A percentile compares a stretch with the other conserved stretches of the same genome.
These are phyloP conservation scores for Mucor lusitanicus DNA, from an alignment of 371 early-diverging fungal genomes.

Conservation along the genomic window DNA sequence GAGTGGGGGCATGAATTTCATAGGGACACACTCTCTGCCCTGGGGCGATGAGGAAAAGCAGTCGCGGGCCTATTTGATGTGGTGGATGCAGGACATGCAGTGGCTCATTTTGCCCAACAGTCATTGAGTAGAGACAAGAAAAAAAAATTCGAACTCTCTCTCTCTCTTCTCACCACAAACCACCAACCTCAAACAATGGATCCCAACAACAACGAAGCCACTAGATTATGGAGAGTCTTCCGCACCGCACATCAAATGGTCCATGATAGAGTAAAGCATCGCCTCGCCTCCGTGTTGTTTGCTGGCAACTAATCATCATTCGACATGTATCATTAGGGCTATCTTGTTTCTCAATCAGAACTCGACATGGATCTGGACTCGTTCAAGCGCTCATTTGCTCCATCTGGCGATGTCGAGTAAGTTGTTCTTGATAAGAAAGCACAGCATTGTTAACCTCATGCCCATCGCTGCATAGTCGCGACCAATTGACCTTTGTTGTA, in stretches of 20 bases:
- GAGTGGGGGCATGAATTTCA: no score
- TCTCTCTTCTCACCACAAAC: neutral
- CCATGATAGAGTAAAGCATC: constrained; percentile 65
- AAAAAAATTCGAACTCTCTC: neutral
- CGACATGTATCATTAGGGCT: constrained; percentile 61
- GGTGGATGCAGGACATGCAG: no score
- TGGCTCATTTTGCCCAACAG: neutral
- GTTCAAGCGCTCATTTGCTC: constrained; percentile 74
- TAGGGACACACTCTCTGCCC: no score
- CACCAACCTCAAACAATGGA: constrained; percentile 40
- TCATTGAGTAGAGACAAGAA: neutral
- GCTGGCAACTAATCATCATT: neutral
- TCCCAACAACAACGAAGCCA: constrained; percentile 62
- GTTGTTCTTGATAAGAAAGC: constrained; percentile 42
- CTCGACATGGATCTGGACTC: constrained; percentile 82
- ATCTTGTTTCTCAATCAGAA: constrained; percentile 79
- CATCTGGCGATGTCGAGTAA: constrained; percentile 82
- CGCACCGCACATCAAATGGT: constrained; percentile 91
- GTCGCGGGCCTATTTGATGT: no score
- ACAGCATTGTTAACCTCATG: no score
- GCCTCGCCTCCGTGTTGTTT: neutral
- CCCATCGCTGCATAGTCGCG: constrained; percentile 64
- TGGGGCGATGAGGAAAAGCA: no score
- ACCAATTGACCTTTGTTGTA: constrained; percentile 83
- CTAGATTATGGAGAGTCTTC: constrained; percentile 83